Percentiles rank a stretch among this genome's conserved stretches.
Conservation (phyloP, 2,329 filamentous ascomycete genomes). For the Cercospora sp. region DNA sequence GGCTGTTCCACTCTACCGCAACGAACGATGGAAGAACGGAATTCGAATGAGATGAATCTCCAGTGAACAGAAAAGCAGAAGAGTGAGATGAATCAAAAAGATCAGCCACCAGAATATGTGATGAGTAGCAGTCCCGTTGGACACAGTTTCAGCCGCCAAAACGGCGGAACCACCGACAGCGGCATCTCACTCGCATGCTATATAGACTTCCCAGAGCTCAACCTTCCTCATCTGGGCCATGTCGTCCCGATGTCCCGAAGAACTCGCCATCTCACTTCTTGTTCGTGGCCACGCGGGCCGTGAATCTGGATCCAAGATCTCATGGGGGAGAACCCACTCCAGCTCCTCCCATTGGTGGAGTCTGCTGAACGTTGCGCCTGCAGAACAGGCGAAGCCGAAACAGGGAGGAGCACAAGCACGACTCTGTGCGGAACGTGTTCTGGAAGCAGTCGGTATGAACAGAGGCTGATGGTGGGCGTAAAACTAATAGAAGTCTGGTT, state of each 20-base stretch:
- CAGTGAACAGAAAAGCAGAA: not conserved
- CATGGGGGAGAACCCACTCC: not conserved
- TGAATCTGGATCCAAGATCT: slow-evolving; percentile 3
- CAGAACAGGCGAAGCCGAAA: not conserved
- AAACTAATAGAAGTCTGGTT: no score
- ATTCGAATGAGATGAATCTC: not conserved
- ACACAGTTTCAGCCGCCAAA: not conserved
- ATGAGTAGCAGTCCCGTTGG: not conserved
- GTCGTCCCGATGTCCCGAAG: not conserved
- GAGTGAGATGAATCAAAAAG: not conserved
- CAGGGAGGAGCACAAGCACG: not conserved
- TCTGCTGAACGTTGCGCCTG: not conserved
- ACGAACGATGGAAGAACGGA: not conserved
- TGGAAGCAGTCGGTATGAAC: not conserved
- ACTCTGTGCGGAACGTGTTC: not conserved
- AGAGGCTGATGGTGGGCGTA: not conserved
- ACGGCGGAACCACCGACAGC: not conserved
- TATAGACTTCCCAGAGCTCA: slow-evolving; percentile 1
- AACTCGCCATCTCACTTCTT: not conserved
- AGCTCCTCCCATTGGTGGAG: not conserved
- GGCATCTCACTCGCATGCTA: not conserved
- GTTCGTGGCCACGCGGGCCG: not conserved
- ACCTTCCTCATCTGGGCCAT: not conserved
- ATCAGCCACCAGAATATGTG: not conserved
- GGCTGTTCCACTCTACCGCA: not conserved